Evolutionary conservation across 2,329 filamentous ascomycete species (phyloP), one percentile per base, ranked within the genome.

Genomic region (Hypoxylon sp.): DNA sequence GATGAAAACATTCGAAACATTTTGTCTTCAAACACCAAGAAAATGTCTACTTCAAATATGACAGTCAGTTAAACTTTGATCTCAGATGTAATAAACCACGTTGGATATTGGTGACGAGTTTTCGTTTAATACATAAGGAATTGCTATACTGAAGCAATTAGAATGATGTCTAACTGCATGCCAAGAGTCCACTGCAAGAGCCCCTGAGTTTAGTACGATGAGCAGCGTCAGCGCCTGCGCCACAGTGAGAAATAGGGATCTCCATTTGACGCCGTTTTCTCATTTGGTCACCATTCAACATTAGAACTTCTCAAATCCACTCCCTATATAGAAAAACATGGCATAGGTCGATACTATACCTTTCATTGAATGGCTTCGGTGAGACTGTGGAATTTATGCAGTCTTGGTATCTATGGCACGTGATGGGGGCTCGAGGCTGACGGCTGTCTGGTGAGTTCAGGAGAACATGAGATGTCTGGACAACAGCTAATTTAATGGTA

Each of bases 381-480:
- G 29, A 50, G 12, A 50, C 16, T 32, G 42, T 51, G 38, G 37
- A 29, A 34, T 53, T 53, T 54, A 58, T 58, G 45, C 42, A 54
- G 45, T 51, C 45, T 40, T 45, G 47, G n/a, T n/a, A n/a, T n/a
- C n/a, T n/a, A 70, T 69, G 66, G 63, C 68, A 58, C 63, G 63
- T 57, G 63, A 69, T 62, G 64, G 63, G 29, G 65, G 66, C 46
- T 55, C 67, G 46, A 68, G 68, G 50, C 59, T 73, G 51, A 67
- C 70, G 38, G 66, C 68, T 43, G 51, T 73, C 51, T 73, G 70
- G 72, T 74, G 56, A 62, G 69, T 55, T 27, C 29, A 19, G n/a
- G 13, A 42, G 13, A 6, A 26, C 29, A 19, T 11, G 13, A 42
- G 13, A 6, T 16, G 13, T 17, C n/a, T 7, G 4, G 54, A 35